A percentile compares a stretch with the other conserved stretches of the same genome.
These are phyloP conservation scores for Saccharomycopsis capsularis DNA, from an alignment of 805 yeast species.

Conservation along the genomic window DNA sequence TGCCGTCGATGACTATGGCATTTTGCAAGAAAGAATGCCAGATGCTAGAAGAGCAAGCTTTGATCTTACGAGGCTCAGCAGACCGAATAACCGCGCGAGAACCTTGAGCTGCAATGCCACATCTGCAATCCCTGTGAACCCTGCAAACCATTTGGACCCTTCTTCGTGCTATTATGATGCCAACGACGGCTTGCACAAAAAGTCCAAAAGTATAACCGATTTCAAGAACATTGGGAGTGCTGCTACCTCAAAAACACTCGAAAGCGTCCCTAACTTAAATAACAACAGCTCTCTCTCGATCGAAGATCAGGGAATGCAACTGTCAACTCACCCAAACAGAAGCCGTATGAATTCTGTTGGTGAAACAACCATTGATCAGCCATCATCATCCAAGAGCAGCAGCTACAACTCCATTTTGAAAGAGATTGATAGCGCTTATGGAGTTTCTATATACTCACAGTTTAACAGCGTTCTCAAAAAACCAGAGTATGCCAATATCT, in stretches of 20 bases:
- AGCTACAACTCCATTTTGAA: slow-evolving; percentile 1
- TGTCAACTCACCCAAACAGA: not conserved
- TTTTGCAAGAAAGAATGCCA: not conserved
- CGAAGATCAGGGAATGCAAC: not conserved
- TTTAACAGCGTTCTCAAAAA: slow-evolving; percentile 15
- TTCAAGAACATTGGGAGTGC: not conserved
- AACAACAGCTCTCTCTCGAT: not conserved
- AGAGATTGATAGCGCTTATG: slow-evolving; percentile 17
- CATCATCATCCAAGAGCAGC: too few relatives aligned
- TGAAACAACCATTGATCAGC: not conserved
- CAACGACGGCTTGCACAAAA: not conserved
- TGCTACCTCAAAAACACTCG: not conserved
- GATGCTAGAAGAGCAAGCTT: not conserved
- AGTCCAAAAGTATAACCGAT: not conserved
- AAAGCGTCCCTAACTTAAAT: not conserved
- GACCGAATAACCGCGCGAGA: not conserved
- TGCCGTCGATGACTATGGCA: slow-evolving; percentile 16
- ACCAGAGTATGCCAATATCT: not conserved
- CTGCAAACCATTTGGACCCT: too few relatives aligned
- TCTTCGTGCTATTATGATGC: too few relatives aligned
- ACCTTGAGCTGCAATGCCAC: not conserved
- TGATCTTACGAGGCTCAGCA: not conserved
- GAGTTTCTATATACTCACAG: slow-evolving; percentile 18
- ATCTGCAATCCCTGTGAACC: not conserved
- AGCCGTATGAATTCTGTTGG: not conserved